Percentiles rank a stretch among this genome's conserved stretches.
phyloP scores from a whole-genome alignment of 1,139 yeast species.

The Yamadazyma epiphylla region DNA sequence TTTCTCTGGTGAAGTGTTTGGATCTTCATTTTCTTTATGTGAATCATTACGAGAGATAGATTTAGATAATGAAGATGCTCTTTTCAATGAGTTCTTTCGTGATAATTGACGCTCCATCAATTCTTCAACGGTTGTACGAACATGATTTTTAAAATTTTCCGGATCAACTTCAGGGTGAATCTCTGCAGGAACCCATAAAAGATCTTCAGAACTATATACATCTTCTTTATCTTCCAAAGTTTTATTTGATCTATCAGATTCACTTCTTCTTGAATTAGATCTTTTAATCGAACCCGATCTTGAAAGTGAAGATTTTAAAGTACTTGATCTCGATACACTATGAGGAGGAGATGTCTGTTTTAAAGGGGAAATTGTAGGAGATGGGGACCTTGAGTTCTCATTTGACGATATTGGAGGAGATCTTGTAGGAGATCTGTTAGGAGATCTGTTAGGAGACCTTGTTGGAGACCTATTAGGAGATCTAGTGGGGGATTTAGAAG shows the following conservation, averaged over 20 bases:
- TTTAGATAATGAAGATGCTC: constrained; percentile 30
- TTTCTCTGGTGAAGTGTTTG: constrained; percentile 1
- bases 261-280: constrained; percentile 16
- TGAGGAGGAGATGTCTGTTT: constrained; percentile 1
- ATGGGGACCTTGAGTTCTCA: too few relatives aligned
- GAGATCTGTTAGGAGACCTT: constrained; percentile 4
- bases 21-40: constrained; percentile 3
- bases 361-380: constrained; percentile 4
- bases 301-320: constrained; percentile 1
- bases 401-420: constrained; percentile 2
- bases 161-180: constrained; percentile 94
- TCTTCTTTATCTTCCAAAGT: constrained; percentile 14
- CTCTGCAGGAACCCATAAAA: constrained; percentile 93
- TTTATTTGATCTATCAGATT: not conserved
- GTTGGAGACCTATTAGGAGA: constrained; percentile 4
- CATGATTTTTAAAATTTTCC: constrained; percentile 80
- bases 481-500: constrained; percentile 4
- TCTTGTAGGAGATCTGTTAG: constrained; percentile 5
- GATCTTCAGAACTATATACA: constrained; percentile 24
- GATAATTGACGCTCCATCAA: constrained; percentile 46
- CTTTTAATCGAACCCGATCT: constrained; percentile 4
- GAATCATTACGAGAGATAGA: constrained; percentile 16
- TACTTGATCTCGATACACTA: not conserved
- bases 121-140: constrained; percentile 75
- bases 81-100: constrained; percentile 22